Conservation (phyloP, 2,329 filamentous ascomycete genomes). For the Falciphora oryzae region DNA sequence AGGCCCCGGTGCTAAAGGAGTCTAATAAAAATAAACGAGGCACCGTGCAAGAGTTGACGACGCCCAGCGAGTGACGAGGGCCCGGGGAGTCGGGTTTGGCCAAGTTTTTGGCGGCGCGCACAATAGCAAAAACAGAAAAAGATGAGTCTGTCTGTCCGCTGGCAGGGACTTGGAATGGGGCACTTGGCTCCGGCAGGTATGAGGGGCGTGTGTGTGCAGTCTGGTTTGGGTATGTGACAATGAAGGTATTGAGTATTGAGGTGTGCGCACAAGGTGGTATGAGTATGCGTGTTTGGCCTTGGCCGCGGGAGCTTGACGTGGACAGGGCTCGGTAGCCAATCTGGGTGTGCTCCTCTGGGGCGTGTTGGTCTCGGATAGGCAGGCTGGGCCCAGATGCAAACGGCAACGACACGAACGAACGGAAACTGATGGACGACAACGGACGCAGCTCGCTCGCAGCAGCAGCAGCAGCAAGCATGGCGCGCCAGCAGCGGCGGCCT, state of each 20-base stretch:
- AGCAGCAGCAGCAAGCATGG: not conserved
- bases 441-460: not conserved
- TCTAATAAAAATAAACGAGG: not conserved
- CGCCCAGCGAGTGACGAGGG: too few relatives aligned
- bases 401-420: not conserved
- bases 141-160: not conserved
- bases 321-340: not conserved
- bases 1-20: not conserved
- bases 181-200: not conserved
- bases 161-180: not conserved
- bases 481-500: not conserved
- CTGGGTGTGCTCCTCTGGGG: not conserved
- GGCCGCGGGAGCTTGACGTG: not conserved
- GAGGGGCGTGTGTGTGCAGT: not conserved
- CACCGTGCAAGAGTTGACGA: not conserved
- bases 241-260: not conserved
- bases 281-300: too few relatives aligned
- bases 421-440: not conserved
- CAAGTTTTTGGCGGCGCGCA: too few relatives aligned
- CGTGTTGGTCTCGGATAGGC: not conserved
- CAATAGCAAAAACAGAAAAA: not conserved
- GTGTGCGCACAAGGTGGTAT: too few relatives aligned
- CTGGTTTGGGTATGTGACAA: not conserved
- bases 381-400: not conserved
- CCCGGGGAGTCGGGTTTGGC: not conserved